Conservation (phyloP, 805 yeast species). For the Saccharomycopsis fermentans region DNA sequence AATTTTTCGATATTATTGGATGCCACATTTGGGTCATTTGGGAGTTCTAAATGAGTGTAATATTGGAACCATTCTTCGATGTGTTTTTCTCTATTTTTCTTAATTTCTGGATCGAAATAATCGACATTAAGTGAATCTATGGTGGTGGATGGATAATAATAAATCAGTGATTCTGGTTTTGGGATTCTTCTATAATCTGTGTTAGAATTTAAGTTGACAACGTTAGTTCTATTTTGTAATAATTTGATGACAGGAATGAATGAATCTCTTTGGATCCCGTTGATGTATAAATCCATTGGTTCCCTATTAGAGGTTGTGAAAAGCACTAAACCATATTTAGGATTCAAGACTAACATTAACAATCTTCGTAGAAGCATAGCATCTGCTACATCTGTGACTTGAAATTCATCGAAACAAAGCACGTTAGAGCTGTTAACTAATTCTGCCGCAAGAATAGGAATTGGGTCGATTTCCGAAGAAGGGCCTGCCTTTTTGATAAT, state of each 20-base stretch:
- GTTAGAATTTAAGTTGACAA: conserved; percentile 76
- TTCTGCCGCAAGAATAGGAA: conserved; percentile 76
- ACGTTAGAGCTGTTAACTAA: conserved; percentile 68
- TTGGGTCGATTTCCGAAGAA: conserved; percentile 58
- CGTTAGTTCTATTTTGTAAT: conserved; percentile 63
- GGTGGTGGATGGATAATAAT: conserved; percentile 58
- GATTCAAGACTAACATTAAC: conserved; percentile 52
- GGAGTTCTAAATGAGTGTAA: conserved; percentile 48
- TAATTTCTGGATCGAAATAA: conserved; percentile 26
- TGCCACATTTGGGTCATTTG: conserved; percentile 22
- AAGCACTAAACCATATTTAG: conserved; percentile 71
- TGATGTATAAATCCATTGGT: conserved; percentile 85
- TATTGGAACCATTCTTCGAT: conserved; percentile 67
- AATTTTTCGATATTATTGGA: conserved; percentile 28
- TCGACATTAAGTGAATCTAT: conserved; percentile 30
- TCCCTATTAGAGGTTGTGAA: conserved; percentile 94
- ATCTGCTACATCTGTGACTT: conserved; percentile 97
- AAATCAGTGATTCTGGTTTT: conserved; percentile 71
- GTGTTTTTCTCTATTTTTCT: conserved; percentile 49
- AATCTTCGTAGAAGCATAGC: conserved; percentile 89
- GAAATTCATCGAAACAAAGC: conserved; percentile 93
- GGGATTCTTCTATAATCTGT: conserved; percentile 89
- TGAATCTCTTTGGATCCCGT: conserved; percentile 87
- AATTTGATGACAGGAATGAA: conserved; percentile 87
- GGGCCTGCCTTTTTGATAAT: conserved; percentile 53